Conservation (phyloP, 176 grass and related monocot species). For the Triticum timopheevii region DNA sequence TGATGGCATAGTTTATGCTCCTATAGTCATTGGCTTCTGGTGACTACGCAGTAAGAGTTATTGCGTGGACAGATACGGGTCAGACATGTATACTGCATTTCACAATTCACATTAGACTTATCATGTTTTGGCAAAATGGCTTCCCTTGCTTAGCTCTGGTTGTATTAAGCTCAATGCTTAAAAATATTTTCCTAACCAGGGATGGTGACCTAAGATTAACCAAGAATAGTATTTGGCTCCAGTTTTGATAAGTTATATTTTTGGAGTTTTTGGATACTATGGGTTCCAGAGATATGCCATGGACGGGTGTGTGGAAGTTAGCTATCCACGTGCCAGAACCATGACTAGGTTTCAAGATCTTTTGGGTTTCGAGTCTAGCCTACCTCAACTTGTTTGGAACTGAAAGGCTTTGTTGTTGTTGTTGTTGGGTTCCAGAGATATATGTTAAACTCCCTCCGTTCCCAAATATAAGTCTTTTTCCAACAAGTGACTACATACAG, state of each 20-base stretch:
- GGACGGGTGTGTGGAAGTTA: too few relatives aligned
- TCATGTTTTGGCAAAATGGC: neutral
- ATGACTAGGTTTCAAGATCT: too few relatives aligned
- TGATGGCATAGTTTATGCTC: slow-evolving; percentile 60
- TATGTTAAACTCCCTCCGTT: too few relatives aligned
- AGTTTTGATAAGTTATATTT: neutral
- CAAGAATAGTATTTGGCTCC: neutral
- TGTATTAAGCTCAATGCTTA: neutral
- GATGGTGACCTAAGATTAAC: neutral
- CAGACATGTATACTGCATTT: slow-evolving; percentile 35
- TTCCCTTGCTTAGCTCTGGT: neutral
- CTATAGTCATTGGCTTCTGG: slow-evolving; percentile 49
- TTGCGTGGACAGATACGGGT: slow-evolving; percentile 69
- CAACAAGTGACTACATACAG: too few relatives aligned
- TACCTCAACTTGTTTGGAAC: too few relatives aligned
- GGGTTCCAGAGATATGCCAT: neutral
- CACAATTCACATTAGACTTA: neutral
- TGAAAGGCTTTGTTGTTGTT: too few relatives aligned
- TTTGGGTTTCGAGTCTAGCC: too few relatives aligned
- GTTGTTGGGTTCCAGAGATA: neutral
- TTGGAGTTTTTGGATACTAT: neutral
- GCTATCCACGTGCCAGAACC: too few relatives aligned
- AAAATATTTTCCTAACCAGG: slow-evolving; percentile 4
- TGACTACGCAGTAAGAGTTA: slow-evolving; percentile 57
- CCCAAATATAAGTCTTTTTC: too few relatives aligned